Conservation (phyloP, 768 basidiomycete species). For the Boletus tomentosulus region DNA sequence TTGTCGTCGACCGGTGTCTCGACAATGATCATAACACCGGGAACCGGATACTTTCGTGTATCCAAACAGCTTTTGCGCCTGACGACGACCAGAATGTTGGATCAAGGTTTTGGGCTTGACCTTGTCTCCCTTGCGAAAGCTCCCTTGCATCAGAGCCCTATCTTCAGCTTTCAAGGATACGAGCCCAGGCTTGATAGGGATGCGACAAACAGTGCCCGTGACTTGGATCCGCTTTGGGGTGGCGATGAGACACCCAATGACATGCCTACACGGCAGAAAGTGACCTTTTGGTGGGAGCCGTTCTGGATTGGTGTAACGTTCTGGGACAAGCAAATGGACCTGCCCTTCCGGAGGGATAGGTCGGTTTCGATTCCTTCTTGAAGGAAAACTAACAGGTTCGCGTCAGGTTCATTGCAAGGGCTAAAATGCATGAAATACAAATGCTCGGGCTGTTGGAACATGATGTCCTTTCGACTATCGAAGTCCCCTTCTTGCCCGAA, state of each 20-base stretch:
- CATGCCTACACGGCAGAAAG: constrained; percentile 38
- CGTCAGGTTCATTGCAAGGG: constrained; percentile 81
- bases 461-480: constrained; percentile 85
- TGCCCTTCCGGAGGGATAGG: constrained; percentile 79
- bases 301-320: constrained; percentile 81
- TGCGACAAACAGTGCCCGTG: constrained; percentile 42
- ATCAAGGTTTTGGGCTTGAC: constrained; percentile 89
- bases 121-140: constrained; percentile 86
- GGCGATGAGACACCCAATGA: constrained; percentile 48
- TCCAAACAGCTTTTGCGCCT: constrained; percentile 85
- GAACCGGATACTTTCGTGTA: constrained; percentile 90
- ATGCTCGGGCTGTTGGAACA: constrained; percentile 91
- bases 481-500: constrained; percentile 72
- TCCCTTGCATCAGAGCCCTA: constrained; percentile 88
- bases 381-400: not conserved
- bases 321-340: constrained; percentile 85
- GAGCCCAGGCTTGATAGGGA: constrained; percentile 55
- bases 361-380: constrained; percentile 25
- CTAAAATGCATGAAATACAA: constrained; percentile 97
- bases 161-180: constrained; percentile 80
- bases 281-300: constrained; percentile 85
- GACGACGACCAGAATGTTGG: constrained; percentile 90
- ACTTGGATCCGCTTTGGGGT: constrained; percentile 73
- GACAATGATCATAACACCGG: constrained; percentile 86
- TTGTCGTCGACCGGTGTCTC: constrained; percentile 82